Conservation (phyloP, 495 filamentous ascomycete species). For the Acidiella bohemica region DNA sequence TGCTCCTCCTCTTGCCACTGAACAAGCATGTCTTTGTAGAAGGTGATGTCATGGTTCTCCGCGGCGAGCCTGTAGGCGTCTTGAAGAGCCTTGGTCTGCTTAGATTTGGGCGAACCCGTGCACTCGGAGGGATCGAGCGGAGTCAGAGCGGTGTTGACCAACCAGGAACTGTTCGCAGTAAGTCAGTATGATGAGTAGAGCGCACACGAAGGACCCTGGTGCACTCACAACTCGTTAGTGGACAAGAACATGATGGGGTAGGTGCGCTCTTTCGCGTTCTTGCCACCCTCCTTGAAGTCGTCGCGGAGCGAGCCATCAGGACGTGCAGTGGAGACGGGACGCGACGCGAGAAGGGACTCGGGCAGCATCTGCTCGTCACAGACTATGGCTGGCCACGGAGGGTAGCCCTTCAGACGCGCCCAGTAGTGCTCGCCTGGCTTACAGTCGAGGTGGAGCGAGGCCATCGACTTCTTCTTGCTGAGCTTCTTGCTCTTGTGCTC, state of each 20-base stretch:
- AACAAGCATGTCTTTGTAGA: slow-evolving; percentile 62
- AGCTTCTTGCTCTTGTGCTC: slow-evolving; percentile 66
- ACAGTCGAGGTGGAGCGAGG: slow-evolving; percentile 59
- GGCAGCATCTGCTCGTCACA: slow-evolving; percentile 89
- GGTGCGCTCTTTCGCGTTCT: slow-evolving; percentile 66
- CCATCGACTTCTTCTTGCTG: slow-evolving; percentile 68
- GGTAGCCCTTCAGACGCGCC: slow-evolving; percentile 77
- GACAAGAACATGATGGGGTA: slow-evolving; percentile 88
- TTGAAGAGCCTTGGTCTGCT: slow-evolving; percentile 54
- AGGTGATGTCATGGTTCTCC: slow-evolving; percentile 53
- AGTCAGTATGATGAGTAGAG: not conserved
- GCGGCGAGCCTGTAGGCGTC: slow-evolving; percentile 60
- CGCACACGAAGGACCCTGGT: not conserved
- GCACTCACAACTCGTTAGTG: slow-evolving; percentile 88
- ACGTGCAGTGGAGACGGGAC: slow-evolving; percentile 69
- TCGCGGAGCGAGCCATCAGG: slow-evolving; percentile 70
- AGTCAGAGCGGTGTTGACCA: slow-evolving; percentile 61
- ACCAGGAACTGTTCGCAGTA: slow-evolving; percentile 53
- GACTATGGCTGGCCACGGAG: slow-evolving; percentile 80
- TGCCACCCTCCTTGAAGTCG: slow-evolving; percentile 69
- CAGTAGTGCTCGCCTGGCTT: slow-evolving; percentile 78
- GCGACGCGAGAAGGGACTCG: slow-evolving; percentile 47
- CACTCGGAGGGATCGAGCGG: slow-evolving; percentile 58
- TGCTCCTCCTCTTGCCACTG: slow-evolving; percentile 45
- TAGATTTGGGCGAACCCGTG: slow-evolving; percentile 45